Conservation (phyloP, 2,329 filamentous ascomycete genomes). For the Venturia effusa region DNA sequence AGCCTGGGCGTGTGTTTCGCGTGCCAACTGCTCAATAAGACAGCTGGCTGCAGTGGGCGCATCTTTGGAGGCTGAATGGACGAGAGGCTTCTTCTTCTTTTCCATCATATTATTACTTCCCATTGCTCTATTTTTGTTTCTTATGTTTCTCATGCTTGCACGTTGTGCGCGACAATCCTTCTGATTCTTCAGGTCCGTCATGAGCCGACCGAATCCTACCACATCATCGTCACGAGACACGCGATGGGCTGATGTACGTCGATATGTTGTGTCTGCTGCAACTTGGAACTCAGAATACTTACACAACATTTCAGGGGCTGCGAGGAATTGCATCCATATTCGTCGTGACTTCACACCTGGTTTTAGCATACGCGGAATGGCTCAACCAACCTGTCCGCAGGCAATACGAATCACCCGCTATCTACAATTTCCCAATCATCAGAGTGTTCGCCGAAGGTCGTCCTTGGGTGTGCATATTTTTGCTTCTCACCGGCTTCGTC, state of each 20-base stretch:
- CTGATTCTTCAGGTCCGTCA: not conserved
- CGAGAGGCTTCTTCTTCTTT: not conserved
- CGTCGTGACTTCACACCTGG: slow-evolving; percentile 10
- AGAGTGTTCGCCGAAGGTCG: slow-evolving; percentile 46
- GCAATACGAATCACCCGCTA: not conserved
- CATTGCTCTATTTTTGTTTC: not conserved
- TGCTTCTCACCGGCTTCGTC: slow-evolving; percentile 45
- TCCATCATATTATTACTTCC: not conserved
- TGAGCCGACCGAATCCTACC: not conserved
- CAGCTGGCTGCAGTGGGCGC: not conserved
- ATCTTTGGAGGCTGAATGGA: not conserved
- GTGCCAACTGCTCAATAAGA: not conserved
- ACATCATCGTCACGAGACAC: not conserved
- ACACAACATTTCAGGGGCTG: slow-evolving; percentile 5
- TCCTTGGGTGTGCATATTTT: slow-evolving; percentile 45
- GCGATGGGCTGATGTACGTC: slow-evolving; percentile 2
- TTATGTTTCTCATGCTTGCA: not conserved
- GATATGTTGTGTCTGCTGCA: not conserved
- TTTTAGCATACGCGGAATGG: not conserved
- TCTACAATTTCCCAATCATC: slow-evolving; percentile 35
- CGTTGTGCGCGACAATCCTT: not conserved
- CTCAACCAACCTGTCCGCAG: not conserved
- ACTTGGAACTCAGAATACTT: not conserved
- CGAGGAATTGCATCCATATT: slow-evolving; percentile 11
- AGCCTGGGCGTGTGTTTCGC: not conserved